Base-by-base conservation (phyloP, 202 grass and related monocot species). In the Brachypodium distachyon region DNA sequence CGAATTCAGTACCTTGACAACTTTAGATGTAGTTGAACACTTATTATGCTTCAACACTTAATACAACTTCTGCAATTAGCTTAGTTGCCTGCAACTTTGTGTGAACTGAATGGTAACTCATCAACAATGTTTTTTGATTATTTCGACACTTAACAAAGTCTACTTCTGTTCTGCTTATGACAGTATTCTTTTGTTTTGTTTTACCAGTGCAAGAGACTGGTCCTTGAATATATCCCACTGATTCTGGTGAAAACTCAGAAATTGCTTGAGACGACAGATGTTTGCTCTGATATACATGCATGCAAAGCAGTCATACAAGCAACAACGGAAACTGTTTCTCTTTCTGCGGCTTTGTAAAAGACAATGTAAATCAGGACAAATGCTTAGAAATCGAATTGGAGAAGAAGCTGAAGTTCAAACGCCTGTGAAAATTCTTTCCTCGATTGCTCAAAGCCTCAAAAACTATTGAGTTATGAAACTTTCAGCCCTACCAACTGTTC, bases 121-220 rank as follows among this genome's bases (percentile, higher is more conserved):
- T 60, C 19, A 39, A 25, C 17, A 37, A 21, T 4, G 33, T 1
- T 12, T 76, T 46, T 14, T 70, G 31, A 17, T n/a, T 10, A 21
- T 57, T 73, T 22, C 43, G 7, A 63, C 73, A 36, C 14, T 70
- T 52, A 48, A 19, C 38, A 49, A 41, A 10, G 4, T n/a, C 33
- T 71, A 54, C 8, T 44, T 28, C 12, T 77, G 37, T 50, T 25
- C 3, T 59, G 25, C 62, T 73, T 61, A 39, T n/a, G 16, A 65
- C 27, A 16, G 1, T 38, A 4, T 14, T 60, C 17, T 52, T 66
- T 10, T n/a, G 4, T 12, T 46, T 27, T 26, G 14, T 43, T 55
- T 29, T 22, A 47, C 23, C 76, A 97, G 94, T 97, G 94, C 76
- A 88, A 91, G 76, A 77, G 48, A 42, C 26, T 91, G 57, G 77